Evolutionary conservation across 2,329 filamentous ascomycete species (phyloP).

Genomic region (Lachnellula cervina): DNA sequence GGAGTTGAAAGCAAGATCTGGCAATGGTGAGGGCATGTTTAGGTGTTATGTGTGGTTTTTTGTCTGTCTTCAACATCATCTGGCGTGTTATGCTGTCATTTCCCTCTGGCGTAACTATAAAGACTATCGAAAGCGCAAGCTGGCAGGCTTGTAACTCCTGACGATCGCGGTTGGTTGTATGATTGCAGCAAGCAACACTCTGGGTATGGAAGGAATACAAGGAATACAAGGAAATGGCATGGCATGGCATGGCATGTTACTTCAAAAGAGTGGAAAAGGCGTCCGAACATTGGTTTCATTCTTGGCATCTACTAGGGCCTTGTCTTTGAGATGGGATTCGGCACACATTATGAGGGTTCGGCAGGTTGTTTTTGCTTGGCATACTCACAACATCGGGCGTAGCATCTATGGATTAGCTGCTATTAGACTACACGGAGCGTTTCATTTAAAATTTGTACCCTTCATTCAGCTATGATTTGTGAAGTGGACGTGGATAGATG

Average conservation of each 20-base stretch:
- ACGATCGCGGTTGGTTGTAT: slow-evolving; percentile 21
- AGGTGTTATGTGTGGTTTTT: slow-evolving; percentile 23
- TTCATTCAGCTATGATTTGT: background rate
- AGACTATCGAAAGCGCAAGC: slow-evolving; percentile 26
- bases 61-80: slow-evolving; percentile 15
- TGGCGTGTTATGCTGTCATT: slow-evolving; percentile 25
- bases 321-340: slow-evolving; percentile 9
- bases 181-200: slow-evolving; percentile 19
- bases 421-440: slow-evolving; percentile 16
- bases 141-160: slow-evolving; percentile 25
- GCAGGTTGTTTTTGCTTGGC: slow-evolving; percentile 18
- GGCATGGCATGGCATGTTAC: slow-evolving; percentile 24
- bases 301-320: slow-evolving; percentile 16
- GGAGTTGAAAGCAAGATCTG: slow-evolving; percentile 29
- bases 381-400: slow-evolving; percentile 14
- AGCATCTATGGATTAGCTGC: slow-evolving; percentile 19
- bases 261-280: slow-evolving; percentile 29
- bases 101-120: slow-evolving; percentile 24
- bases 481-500: background rate
- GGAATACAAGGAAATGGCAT: too few relatives aligned
- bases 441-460: slow-evolving; percentile 4
- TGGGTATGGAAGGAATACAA: slow-evolving; percentile 22
- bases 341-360: slow-evolving; percentile 18
- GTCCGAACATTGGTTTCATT: slow-evolving; percentile 16
- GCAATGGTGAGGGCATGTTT: slow-evolving; percentile 26